phyloP scores from a whole-genome alignment of 768 basidiomycete species.

The Panaeolus papilionaceus region DNA sequence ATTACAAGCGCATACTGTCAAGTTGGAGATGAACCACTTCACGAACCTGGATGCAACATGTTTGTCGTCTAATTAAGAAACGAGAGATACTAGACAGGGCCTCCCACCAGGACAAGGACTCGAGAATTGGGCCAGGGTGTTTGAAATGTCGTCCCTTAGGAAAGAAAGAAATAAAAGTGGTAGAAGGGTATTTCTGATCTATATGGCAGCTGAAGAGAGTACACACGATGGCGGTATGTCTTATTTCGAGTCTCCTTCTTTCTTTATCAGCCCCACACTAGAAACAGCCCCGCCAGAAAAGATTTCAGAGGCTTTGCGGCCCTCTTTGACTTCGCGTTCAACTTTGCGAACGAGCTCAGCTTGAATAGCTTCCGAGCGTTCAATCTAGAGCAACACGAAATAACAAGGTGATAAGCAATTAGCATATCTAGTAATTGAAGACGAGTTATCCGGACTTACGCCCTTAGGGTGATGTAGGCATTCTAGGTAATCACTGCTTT shows the following conservation, averaged over 20 bases:
- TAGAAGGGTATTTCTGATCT: background rate
- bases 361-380: conserved; percentile 53
- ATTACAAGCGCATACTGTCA: too few relatives aligned
- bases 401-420: conserved; percentile 1
- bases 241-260: conserved; percentile 14
- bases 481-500: conserved; percentile 88
- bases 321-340: conserved; percentile 8
- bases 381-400: conserved; percentile 38
- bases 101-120: too few relatives aligned
- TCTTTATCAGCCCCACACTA: conserved; percentile 10
- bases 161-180: background rate
- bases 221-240: background rate
- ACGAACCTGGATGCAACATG: too few relatives aligned
- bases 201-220: background rate
- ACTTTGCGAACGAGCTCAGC: conserved; percentile 14
- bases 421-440: background rate
- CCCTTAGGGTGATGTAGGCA: conserved; percentile 91
- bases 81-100: too few relatives aligned
- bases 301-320: conserved; percentile 9
- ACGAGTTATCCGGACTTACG: conserved; percentile 51
- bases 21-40: too few relatives aligned
- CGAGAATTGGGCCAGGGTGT: background rate
- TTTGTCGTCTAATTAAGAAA: too few relatives aligned
- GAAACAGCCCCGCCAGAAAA: conserved; percentile 8
- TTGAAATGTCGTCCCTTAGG: background rate